Percentiles rank a stretch among this genome's conserved stretches.
These are phyloP conservation scores for Spathaspora sp. DNA, from an alignment of 805 yeast genomes.

Conservation along the genomic window DNA sequence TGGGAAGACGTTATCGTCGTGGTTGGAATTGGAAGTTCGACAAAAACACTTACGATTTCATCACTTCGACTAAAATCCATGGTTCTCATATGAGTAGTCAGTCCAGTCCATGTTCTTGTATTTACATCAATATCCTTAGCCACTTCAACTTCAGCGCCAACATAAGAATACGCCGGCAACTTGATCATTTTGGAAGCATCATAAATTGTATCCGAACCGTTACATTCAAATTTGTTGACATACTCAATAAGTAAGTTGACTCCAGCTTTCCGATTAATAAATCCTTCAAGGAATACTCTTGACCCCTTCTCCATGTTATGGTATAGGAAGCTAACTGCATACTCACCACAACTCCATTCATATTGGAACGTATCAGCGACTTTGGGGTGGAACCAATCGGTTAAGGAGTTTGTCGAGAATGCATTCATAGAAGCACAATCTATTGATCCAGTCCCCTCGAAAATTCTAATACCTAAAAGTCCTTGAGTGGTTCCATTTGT, in stretches of 20 bases:
- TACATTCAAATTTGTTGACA: constrained; percentile 10
- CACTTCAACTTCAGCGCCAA: too few relatives aligned
- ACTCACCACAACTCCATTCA: constrained; percentile 10
- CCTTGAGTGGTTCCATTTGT: constrained; percentile 17
- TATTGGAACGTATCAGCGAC: not conserved
- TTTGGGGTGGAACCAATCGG: constrained; percentile 16
- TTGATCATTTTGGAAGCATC: constrained; percentile 10
- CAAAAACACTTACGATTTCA: constrained; percentile 18
- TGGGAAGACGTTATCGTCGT: constrained; percentile 14
- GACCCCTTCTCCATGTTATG: too few relatives aligned
- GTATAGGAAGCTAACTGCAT: constrained; percentile 14
- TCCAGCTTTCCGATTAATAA: not conserved
- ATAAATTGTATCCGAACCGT: constrained; percentile 5
- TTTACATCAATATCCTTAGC: constrained; percentile 13
- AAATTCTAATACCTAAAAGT: constrained; percentile 15
- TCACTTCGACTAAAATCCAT: too few relatives aligned
- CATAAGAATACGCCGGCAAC: constrained; percentile 5
- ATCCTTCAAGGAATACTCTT: constrained; percentile 14
- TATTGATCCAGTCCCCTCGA: constrained; percentile 5
- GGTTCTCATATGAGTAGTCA: too few relatives aligned
- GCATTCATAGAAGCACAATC: constrained; percentile 14
- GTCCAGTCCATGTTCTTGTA: constrained; percentile 17
- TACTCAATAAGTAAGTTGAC: not conserved
- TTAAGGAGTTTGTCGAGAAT: constrained; percentile 14
- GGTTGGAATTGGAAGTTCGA: constrained; percentile 16